Conservation (phyloP, 1,284 basidiomycete genomes). For the Trametes polyzona region DNA sequence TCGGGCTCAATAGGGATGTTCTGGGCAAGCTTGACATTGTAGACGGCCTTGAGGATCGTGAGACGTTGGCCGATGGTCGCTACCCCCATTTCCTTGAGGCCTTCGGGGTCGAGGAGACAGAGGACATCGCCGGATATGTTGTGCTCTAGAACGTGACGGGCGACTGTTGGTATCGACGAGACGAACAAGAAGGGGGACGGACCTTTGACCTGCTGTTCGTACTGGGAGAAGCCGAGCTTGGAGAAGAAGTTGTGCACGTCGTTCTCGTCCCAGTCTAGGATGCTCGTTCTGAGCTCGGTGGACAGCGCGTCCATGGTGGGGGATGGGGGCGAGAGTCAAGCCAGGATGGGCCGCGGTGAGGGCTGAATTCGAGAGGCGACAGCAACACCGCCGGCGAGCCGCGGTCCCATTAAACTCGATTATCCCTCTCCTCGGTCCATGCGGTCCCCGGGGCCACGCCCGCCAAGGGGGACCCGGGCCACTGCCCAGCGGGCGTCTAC, state of each 20-base stretch:
- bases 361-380: conserved; percentile 22
- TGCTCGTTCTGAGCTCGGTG: conserved; percentile 45
- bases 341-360: conserved; percentile 19
- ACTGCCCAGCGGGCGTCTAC: background rate
- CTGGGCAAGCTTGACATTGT: conserved; percentile 83
- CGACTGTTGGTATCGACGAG: conserved; percentile 15
- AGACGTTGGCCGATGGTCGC: conserved; percentile 86
- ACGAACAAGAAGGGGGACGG: conserved; percentile 32
- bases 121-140: conserved; percentile 89
- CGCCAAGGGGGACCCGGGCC: conserved; percentile 3
- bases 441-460: conserved; percentile 15
- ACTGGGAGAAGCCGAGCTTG: conserved; percentile 79
- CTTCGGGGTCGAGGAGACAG: conserved; percentile 78
- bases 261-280: conserved; percentile 82
- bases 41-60: conserved; percentile 87
- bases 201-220: conserved; percentile 76
- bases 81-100: conserved; percentile 85
- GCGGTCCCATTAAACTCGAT: too few relatives aligned
- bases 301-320: conserved; percentile 41
- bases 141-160: conserved; percentile 58
- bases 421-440: conserved; percentile 2
- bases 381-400: conserved; percentile 24
- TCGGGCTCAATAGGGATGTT: conserved; percentile 84
- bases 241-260: conserved; percentile 80
- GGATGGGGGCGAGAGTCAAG: conserved; percentile 17